Evolutionary conservation across 139 green algal genomes (phyloP), one percentile per base, ranked within the genome.

Genomic region (Desmodesmus armatus): DNA sequence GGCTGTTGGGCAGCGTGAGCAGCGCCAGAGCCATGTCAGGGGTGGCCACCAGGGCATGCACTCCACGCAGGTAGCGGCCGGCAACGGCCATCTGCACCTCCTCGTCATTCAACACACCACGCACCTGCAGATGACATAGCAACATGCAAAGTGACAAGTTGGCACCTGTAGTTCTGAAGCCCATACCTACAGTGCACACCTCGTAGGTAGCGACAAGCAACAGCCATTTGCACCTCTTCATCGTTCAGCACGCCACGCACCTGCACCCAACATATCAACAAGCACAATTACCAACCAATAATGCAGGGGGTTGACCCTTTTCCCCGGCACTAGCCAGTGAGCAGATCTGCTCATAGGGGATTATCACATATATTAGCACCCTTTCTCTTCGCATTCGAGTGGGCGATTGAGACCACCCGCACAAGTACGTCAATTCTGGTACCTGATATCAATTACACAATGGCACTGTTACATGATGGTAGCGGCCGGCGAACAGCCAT

Each of bases 191-290:
- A n/a, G n/a, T 97, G 94, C 31, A 86, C 90, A 2, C 87, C 89
- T 13, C 66, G 39, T 35, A 96, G 83, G 70, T 93, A 95, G 3
- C 82, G 72, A 13, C 63, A 9, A 1, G 49, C 35, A 21, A 83
- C 58, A 0, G 81, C 41, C 55, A 62, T 77, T 44, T 90, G 85
- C 63, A 94, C 89, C 84, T 96, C 92, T 84, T 96, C 92, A 44
- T 95, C 91, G 84, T 93, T 93, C 84, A 98, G 84, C n/a, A 97
- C 43, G 4, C 94, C 94, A 33, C 88, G 90, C 15, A 97, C 93
- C 92, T 96, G 35, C n/a, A n/a, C n/a, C n/a, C n/a, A n/a, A n/a
- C n/a, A n/a, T n/a, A n/a, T n/a, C n/a, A n/a, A n/a, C n/a, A n/a
- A n/a, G n/a, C n/a, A n/a, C n/a, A n/a, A n/a, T n/a, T n/a, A n/a